phyloP scores from a whole-genome alignment of 2,329 filamentous ascomycete species.

The Diplodia corticola region DNA sequence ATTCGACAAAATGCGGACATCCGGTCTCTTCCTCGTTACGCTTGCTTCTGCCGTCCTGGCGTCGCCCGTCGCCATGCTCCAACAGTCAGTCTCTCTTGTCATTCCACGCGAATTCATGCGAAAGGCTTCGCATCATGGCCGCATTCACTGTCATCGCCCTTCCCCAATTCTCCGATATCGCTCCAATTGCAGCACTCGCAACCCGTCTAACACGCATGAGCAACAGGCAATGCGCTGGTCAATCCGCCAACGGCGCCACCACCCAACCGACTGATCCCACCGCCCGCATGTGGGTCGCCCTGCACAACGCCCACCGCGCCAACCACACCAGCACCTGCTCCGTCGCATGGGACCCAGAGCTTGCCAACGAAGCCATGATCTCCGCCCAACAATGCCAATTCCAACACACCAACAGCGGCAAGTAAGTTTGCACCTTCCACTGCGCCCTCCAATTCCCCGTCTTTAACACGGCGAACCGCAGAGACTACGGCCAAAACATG shows the following conservation, averaged over 20 bases:
- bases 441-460: neutral
- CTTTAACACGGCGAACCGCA: constrained; percentile 32
- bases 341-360: constrained; percentile 65
- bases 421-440: neutral
- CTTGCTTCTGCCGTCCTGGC: neutral
- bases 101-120: neutral
- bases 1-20: neutral
- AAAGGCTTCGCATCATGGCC: neutral
- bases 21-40: neutral
- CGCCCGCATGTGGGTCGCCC: constrained; percentile 50
- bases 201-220: neutral
- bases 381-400: constrained; percentile 71
- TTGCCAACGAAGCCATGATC: constrained; percentile 63
- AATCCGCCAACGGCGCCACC: neutral
- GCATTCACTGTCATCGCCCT: neutral
- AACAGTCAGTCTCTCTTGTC: neutral
- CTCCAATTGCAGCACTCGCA: neutral
- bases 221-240: neutral
- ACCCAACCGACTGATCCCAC: neutral
- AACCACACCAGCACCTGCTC: constrained; percentile 69
- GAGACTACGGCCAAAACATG: constrained; percentile 85
- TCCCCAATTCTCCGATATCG: too few species aligned
- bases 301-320: constrained; percentile 83
- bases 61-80: neutral
- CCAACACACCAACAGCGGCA: constrained; percentile 52